Conservation (phyloP, 345 rosid genomes). For the Melaleuca alternifolia region DNA sequence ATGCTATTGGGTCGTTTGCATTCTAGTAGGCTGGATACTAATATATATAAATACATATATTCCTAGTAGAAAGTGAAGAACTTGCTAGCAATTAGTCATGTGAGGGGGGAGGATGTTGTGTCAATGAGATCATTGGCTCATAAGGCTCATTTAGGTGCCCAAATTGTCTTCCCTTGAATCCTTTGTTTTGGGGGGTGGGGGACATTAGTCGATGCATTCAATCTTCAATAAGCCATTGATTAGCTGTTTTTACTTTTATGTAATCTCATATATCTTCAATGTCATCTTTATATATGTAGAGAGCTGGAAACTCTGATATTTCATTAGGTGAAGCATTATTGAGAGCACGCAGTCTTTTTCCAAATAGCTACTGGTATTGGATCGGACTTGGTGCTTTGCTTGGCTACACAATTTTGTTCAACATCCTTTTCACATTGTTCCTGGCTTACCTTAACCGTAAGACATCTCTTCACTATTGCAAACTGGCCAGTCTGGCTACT, state of each 20-base stretch:
- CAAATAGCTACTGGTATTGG: slow-evolving; percentile 96
- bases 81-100: too few species aligned
- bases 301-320: slow-evolving; percentile 26
- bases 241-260: neutral
- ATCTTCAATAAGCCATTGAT: neutral
- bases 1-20: neutral
- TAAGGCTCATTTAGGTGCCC: neutral
- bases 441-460: slow-evolving; percentile 75
- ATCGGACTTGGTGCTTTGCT: slow-evolving; percentile 87
- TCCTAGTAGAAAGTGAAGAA: neutral
- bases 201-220: neutral
- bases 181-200: neutral
- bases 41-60: neutral
- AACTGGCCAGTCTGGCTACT: neutral
- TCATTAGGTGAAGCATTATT: slow-evolving; percentile 63
- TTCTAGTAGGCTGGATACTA: neutral
- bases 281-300: slow-evolving; percentile 25
- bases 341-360: slow-evolving; percentile 62
- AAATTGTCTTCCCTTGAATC: neutral
- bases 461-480: slow-evolving; percentile 11
- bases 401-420: slow-evolving; percentile 74
- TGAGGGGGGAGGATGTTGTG: neutral
- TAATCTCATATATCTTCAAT: neutral
- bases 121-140: neutral
- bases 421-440: slow-evolving; percentile 67